Evolutionary conservation across 2,329 filamentous ascomycete genomes (phyloP).

Genomic region (Colletotrichum australisinense): DNA sequence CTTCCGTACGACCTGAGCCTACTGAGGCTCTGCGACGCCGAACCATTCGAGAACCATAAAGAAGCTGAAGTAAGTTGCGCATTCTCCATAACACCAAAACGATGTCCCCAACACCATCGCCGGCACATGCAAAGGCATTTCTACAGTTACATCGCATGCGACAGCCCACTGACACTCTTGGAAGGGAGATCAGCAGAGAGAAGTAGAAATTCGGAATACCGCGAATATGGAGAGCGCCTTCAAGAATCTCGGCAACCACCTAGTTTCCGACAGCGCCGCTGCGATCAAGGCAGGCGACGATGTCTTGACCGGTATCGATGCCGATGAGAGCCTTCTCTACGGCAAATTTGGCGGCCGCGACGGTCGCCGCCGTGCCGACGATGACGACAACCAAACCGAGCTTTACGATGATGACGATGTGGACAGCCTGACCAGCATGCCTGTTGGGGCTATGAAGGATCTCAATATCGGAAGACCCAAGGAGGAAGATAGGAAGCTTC

Average conservation of each 20-base stretch:
- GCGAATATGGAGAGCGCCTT: slow-evolving; percentile 85
- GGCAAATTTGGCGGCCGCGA: slow-evolving; percentile 72
- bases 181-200: slow-evolving; percentile 25
- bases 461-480: slow-evolving; percentile 62
- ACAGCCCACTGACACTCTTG: background rate
- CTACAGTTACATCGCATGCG: background rate
- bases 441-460: slow-evolving; percentile 80
- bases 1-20: slow-evolving; percentile 37
- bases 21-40: slow-evolving; percentile 36
- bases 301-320: slow-evolving; percentile 75
- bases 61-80: slow-evolving; percentile 31
- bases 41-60: slow-evolving; percentile 30
- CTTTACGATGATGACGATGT: slow-evolving; percentile 85
- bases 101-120: slow-evolving; percentile 7
- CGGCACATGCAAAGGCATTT: background rate
- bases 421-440: slow-evolving; percentile 81
- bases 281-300: slow-evolving; percentile 91
- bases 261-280: slow-evolving; percentile 84
- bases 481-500: slow-evolving; percentile 91
- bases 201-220: slow-evolving; percentile 34
- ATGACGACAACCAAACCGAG: slow-evolving; percentile 91
- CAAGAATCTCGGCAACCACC: slow-evolving; percentile 87
- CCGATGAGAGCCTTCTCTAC: slow-evolving; percentile 85
- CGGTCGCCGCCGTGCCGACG: slow-evolving; percentile 78
- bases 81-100: background rate